These are phyloP conservation scores for Venturia effusa DNA, from an alignment of 2,329 filamentous ascomycete species.

Conservation along the genomic window DNA sequence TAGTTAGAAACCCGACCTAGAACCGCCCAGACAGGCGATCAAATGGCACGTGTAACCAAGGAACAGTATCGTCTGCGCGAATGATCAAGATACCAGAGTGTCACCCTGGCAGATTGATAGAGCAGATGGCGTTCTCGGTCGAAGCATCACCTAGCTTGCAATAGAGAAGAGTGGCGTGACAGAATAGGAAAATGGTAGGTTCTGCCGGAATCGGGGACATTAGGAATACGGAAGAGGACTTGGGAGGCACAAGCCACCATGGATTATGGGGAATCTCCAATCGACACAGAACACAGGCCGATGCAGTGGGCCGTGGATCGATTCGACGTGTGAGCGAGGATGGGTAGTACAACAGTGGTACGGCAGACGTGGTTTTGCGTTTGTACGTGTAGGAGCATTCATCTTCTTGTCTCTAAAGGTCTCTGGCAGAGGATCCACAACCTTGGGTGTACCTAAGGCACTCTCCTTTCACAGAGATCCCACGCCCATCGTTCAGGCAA, in stretches of 20 bases:
- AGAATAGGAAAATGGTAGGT: neutral
- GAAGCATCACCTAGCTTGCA: neutral
- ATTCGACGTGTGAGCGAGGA: neutral
- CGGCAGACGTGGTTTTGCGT: neutral
- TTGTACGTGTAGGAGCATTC: neutral
- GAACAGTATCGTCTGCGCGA: neutral
- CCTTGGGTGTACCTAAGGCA: too few species aligned
- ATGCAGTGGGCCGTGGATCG: conserved; percentile 3
- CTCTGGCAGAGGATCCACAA: neutral
- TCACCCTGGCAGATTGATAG: neutral
- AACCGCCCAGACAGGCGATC: neutral
- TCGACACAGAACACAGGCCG: neutral
- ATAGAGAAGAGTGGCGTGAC: neutral
- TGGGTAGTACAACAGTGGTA: neutral
- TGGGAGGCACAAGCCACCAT: neutral
- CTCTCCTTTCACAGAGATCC: neutral
- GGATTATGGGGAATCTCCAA: neutral
- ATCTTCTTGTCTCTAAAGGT: neutral
- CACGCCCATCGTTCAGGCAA: neutral
- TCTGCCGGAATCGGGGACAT: neutral
- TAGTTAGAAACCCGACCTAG: too few species aligned
- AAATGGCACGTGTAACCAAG: neutral
- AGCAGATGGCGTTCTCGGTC: neutral
- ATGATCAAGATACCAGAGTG: neutral
- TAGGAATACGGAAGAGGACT: neutral